Conservation (phyloP, 225 moss, liverwort and hornwort species). For the Pseudisothecium myosuroides region DNA sequence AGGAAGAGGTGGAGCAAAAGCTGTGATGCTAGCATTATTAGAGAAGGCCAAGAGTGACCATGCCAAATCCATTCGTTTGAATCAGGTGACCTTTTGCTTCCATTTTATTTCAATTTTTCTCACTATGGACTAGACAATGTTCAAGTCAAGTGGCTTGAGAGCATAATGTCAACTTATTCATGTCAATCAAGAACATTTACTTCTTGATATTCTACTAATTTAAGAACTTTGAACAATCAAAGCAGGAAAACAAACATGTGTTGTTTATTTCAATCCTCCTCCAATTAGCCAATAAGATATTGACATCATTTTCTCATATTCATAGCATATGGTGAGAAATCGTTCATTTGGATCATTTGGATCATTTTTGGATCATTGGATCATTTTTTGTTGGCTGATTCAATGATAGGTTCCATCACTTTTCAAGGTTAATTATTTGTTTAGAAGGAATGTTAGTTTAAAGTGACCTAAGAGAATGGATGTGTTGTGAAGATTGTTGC, state of each 20-base stretch:
- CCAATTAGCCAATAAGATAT: not conserved
- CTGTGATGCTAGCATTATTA: conserved; percentile 8
- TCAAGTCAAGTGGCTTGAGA: not conserved
- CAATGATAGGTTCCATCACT: not conserved
- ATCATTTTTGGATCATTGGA: too few relatives aligned
- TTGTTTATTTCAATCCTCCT: not conserved
- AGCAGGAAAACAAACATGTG: fast-evolving
- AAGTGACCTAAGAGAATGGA: not conserved
- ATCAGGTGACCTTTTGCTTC: not conserved
- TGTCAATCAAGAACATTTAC: not conserved
- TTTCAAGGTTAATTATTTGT: not conserved
- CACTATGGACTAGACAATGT: not conserved
- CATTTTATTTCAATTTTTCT: not conserved
- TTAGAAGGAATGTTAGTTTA: not conserved
- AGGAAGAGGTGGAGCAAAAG: conserved; percentile 10
- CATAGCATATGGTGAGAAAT: too few relatives aligned
- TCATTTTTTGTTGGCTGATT: not conserved
- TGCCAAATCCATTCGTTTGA: conserved; percentile 20
- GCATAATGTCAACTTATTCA: not conserved
- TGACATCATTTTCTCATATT: not conserved
- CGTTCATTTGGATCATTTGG: too few relatives aligned
- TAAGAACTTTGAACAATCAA: not conserved
- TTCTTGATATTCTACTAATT: not conserved
- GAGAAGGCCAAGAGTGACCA: conserved; percentile 16
- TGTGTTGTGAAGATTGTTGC: conserved; percentile 8